Base-by-base conservation (phyloP, 768 basidiomycete species). In the Russula sp. region DNA sequence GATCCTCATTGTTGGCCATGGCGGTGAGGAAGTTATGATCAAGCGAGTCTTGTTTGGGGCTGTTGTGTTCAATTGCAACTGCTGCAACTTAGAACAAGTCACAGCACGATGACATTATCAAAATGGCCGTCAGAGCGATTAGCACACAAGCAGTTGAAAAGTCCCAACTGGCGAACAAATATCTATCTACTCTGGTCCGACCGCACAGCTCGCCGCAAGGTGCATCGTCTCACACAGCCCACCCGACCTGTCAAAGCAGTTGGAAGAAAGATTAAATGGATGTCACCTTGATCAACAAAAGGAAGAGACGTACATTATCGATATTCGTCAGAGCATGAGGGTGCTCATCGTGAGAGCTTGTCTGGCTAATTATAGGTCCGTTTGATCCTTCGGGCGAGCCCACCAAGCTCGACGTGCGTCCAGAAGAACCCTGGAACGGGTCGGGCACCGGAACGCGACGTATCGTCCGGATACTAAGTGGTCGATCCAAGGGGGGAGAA, bases 181-280 rank as follows among this genome's bases (percentile, higher is more conserved):
- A 7, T 26, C 14, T 50, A 24, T 16, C 7, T 28, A 28, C 46
- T 22, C 20, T 9, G 24, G 26, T 50, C 49, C 24, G 26, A 18
- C 26, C 24, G 16, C 26, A 50, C 13, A 24, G 16, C 49, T 50
- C 26, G 26, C 16, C 11, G 16, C 26, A 9, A 50, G 26, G 24
- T 34, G 18, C 5, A 26, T 50, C 48, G 49, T 36, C 10, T 86
- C 85, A 59, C 72, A 74, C 32, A 73, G 72, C 16, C 70, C 74
- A 60, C 81, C 80, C 14, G 79, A 70, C 14, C 65, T 73, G 52
- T 5, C 22, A 69, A 83, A 80, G 38, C 1, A 40, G 14, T 38
- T 34, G 11, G 8, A 36, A 36, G 10, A 36, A 36, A 40, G 60
- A 83, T 85, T 38, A 77, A 34, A 22, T 42, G 26, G 18, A 18